Base-by-base conservation (phyloP, 1,284 basidiomycete species). In the Exobasidium rhododendri region DNA sequence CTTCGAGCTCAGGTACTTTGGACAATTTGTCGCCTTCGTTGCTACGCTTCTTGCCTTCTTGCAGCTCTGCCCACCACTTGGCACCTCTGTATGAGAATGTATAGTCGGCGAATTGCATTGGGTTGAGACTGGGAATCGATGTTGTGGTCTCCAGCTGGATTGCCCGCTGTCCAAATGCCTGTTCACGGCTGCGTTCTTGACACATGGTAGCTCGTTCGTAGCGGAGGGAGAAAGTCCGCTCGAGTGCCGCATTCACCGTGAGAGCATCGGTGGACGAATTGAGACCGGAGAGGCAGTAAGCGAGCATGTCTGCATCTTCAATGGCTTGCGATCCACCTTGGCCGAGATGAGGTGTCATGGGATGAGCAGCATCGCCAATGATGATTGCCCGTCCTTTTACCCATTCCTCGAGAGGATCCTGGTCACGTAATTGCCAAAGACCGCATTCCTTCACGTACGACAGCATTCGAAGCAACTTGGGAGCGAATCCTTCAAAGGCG, bases 401-500 rank as follows among this genome's bases (percentile, higher is more conserved):
- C 78, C 78, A 80, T 17, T 57, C 50, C 5, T 61, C 52, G 11
- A 77, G 55, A 0, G 79, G 73, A 45, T 75, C 70, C 40, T 74
- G 69, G 56, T 80, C 79, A 17, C 75, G 67, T 1, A 80, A 66
- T 61, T 79, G 78, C 75, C 75, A 80, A 2, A 75, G 65, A 11
- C 66, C 71, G 40, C 70, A 67, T 30, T 69, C 69, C 6, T 67
- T 56, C 7, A 63, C 67, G 54, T 65, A 56, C 10, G 80, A 86
- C 76, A 92, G 92, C 81, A 75, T 90, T 64, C 80, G 81, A 44
- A 84, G 35, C 20, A 62, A 62, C 5, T 57, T 54, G 1, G 59
- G 61, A 5, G 58, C 40, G 57, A 79, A 79, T 0, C 49, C 43
- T n/a, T 59, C 29, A 64, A 74, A 79, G 2, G 70, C 61, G 11